phyloP scores from a whole-genome alignment of 2,329 filamentous ascomycete genomes.

The Venturia effusa region DNA sequence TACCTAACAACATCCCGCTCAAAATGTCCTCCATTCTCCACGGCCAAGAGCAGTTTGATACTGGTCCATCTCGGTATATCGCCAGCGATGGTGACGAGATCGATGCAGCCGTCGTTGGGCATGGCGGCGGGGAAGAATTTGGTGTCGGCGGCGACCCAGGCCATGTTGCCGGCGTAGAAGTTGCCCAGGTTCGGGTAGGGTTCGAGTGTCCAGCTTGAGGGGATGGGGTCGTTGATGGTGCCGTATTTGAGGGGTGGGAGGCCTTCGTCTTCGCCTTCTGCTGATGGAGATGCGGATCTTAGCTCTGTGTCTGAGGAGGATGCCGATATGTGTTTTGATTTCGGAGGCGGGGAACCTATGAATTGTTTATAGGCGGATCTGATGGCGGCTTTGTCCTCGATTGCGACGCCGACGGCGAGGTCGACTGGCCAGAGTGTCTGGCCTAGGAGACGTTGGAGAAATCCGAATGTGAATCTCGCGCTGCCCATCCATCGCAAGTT shows the following conservation, averaged over 20 bases:
- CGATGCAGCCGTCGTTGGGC: slow-evolving; percentile 74
- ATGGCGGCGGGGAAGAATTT: slow-evolving; percentile 82
- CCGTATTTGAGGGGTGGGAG: slow-evolving; percentile 71
- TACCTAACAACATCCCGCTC: slow-evolving; percentile 69
- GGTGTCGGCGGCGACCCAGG: slow-evolving; percentile 75
- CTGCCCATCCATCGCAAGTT: slow-evolving; percentile 87
- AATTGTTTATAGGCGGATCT: slow-evolving; percentile 19
- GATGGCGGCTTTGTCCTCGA: slow-evolving; percentile 53
- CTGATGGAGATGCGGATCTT: background rate
- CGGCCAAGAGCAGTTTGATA: slow-evolving; percentile 57
- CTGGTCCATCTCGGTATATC: slow-evolving; percentile 57
- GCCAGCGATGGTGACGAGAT: slow-evolving; percentile 72
- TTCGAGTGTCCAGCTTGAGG: slow-evolving; percentile 63
- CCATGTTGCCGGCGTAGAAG: slow-evolving; percentile 93
- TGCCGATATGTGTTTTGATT: background rate
- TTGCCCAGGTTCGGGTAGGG: slow-evolving; percentile 73
- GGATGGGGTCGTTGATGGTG: slow-evolving; percentile 65
- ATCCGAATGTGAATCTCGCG: slow-evolving; percentile 73
- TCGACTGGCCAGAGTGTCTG: slow-evolving; percentile 82
- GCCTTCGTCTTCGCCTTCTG: slow-evolving; percentile 21
- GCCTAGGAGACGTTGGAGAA: slow-evolving; percentile 64
- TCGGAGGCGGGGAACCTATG: slow-evolving; percentile 16
- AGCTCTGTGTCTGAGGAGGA: slow-evolving; percentile 6
- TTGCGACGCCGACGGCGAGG: slow-evolving; percentile 71
- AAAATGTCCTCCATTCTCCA: slow-evolving; percentile 67